phyloP scores from a whole-genome alignment of 2,329 filamentous ascomycete genomes.

The Colletotrichum sidae region DNA sequence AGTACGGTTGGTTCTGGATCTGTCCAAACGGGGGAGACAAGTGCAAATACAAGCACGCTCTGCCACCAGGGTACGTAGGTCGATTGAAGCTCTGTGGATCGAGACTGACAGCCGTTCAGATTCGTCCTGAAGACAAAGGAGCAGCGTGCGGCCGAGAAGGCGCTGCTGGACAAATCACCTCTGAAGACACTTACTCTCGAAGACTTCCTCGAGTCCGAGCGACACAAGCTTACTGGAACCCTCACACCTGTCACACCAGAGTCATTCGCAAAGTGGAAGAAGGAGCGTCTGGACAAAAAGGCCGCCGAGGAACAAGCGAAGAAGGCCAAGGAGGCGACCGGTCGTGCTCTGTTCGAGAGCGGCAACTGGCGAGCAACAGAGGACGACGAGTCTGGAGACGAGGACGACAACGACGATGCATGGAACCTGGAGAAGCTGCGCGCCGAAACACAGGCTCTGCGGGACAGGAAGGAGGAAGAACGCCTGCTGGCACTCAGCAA shows the following conservation, averaged over 20 bases:
- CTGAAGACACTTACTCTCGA: slow-evolving; percentile 94
- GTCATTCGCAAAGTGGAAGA: slow-evolving; percentile 96
- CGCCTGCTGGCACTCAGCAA: slow-evolving; percentile 54
- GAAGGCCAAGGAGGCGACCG: slow-evolving; percentile 94
- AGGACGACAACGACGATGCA: slow-evolving; percentile 61
- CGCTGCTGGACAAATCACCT: slow-evolving; percentile 93
- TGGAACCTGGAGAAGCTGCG: slow-evolving; percentile 89
- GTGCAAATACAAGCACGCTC: slow-evolving; percentile 98
- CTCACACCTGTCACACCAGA: slow-evolving; percentile 95
- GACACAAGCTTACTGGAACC: slow-evolving; percentile 91
- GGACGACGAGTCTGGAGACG: slow-evolving; percentile 71
- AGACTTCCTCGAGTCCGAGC: slow-evolving; percentile 96
- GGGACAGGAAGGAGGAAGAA: slow-evolving; percentile 83
- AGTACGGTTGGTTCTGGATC: slow-evolving; percentile 99
- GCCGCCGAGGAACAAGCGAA: slow-evolving; percentile 90
- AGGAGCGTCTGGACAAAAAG: slow-evolving; percentile 94
- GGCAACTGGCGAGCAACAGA: slow-evolving; percentile 81
- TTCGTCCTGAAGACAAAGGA: slow-evolving; percentile 99
- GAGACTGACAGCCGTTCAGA: slow-evolving; percentile 55
- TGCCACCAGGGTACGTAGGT: slow-evolving; percentile 86
- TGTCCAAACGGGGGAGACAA: slow-evolving; percentile 97
- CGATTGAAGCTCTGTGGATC: neutral
- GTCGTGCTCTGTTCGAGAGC: slow-evolving; percentile 94
- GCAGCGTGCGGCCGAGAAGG: slow-evolving; percentile 94
- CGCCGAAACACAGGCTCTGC: slow-evolving; percentile 83